Evolutionary conservation across 192 early-diverging fungal species (phyloP).

Genomic region (Podila minutissima): DNA sequence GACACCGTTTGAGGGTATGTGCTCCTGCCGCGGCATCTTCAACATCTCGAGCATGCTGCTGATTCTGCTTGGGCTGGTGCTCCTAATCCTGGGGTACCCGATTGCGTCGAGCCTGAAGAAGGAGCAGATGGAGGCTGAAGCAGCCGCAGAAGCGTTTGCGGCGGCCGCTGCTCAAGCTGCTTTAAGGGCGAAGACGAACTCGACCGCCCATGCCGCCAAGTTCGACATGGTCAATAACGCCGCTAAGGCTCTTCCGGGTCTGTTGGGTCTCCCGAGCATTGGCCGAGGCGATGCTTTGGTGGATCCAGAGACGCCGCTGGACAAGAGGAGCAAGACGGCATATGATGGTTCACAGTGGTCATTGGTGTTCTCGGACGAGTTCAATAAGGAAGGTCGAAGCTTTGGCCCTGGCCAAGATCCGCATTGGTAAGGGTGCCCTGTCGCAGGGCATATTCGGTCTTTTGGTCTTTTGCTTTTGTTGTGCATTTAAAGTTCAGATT

Average conservation of each 20-base stretch:
- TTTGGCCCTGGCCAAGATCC: slow-evolving; percentile 64
- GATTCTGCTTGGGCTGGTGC: slow-evolving; percentile 26
- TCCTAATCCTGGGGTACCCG: slow-evolving; percentile 34
- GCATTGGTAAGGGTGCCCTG: slow-evolving; percentile 53
- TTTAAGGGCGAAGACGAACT: neutral
- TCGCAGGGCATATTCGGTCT: neutral
- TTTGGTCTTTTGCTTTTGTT: slow-evolving; percentile 57
- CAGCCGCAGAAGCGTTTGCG: neutral
- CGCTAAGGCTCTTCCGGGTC: neutral
- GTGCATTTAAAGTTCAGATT: slow-evolving; percentile 55
- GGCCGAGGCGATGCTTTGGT: slow-evolving; percentile 9
- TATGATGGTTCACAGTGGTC: slow-evolving; percentile 56
- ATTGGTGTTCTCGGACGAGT: slow-evolving; percentile 71
- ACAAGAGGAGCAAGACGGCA: slow-evolving; percentile 45
- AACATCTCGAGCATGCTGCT: slow-evolving; percentile 44
- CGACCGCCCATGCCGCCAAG: neutral
- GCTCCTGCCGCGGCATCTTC: slow-evolving; percentile 25
- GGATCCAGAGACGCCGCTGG: slow-evolving; percentile 56
- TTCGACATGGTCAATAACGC: neutral
- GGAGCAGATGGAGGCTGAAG: slow-evolving; percentile 27
- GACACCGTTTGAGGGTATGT: slow-evolving; percentile 26
- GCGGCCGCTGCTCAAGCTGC: neutral
- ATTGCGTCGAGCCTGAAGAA: slow-evolving; percentile 25
- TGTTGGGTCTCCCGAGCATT: neutral
- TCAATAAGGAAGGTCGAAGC: slow-evolving; percentile 60